These are phyloP conservation scores for Cyberlindnera petersonii DNA, from an alignment of 805 yeast species.

Conservation along the genomic window DNA sequence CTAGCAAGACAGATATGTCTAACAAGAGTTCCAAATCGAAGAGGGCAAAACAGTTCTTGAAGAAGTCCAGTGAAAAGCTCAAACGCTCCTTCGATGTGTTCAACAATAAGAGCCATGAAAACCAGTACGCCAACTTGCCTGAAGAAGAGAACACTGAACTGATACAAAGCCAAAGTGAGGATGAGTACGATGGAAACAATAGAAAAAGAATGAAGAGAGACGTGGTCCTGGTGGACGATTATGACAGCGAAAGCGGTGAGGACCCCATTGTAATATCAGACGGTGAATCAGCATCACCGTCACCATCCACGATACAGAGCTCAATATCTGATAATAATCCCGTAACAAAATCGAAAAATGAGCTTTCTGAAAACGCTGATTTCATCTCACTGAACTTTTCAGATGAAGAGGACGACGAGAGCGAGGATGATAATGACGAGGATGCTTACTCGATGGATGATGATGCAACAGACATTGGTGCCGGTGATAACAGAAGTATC, in stretches of 20 bases:
- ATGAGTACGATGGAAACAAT: constrained; percentile 5
- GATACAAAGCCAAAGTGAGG: constrained; percentile 2
- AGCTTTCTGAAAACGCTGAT: constrained; percentile 36
- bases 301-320: too few relatives aligned
- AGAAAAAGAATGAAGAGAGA: constrained; percentile 6
- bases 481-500: constrained; percentile 10
- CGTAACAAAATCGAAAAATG: constrained; percentile 18
- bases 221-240: constrained; percentile 9
- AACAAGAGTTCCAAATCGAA: constrained; percentile 4
- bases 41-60: constrained; percentile 12
- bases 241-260: constrained; percentile 10
- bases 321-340: too few relatives aligned
- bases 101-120: constrained; percentile 24
- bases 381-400: constrained; percentile 37
- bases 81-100: constrained; percentile 22
- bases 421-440: constrained; percentile 20
- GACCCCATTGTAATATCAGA: too few relatives aligned
- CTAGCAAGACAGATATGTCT: background rate
- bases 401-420: constrained; percentile 25
- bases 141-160: constrained; percentile 9
- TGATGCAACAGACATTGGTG: constrained; percentile 17
- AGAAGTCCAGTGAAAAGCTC: constrained; percentile 15
- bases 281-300: too few relatives aligned
- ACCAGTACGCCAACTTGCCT: constrained; percentile 17
- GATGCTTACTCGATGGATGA: constrained; percentile 30